Evolutionary conservation across 495 filamentous ascomycete genomes (phyloP), one percentile per base, ranked within the genome.

Genomic region (Lentithecium fluviatile): DNA sequence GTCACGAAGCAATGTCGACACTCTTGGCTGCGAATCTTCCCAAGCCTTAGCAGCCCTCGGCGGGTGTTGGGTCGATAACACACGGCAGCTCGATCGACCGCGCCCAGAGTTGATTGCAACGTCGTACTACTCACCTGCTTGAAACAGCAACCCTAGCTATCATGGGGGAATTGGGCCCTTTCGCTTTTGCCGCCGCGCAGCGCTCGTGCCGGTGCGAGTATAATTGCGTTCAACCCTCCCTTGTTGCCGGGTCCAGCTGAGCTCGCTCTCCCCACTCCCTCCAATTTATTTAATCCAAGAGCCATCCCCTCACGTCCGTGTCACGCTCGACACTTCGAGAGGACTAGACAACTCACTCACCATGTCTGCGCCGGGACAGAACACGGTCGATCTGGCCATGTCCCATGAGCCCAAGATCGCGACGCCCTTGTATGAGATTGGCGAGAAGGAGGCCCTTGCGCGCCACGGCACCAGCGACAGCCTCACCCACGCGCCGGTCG

Each of bases 301-400:
- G 32, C 13, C 25, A 13, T 25, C n/a, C 17, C 32, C 26, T 32
- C 32, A 23, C 4, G 29, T 10, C 29, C 29, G 29, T 29, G 13
- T 29, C 23, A n/a, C 46, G 13, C 46, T 2, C 19, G 24, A 21
- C 46, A 40, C 43, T 21, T n/a, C 57, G 15, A 20, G 36, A 53
- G 23, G 15, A 21, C 24, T 36, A 32, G 11, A 19, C 48, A 34
- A 54, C 36, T n/a, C 32, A 25, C 19, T 40, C 50, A 62, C 19
- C 43, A 63, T 63, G 60, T 17, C 53, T 49, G 36, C 47, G 11
- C 53, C 62, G 19, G 62, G 55, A 12, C 62, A 65, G 42, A 65
- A 65, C 36, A 12, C 19, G 49, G 29, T 45, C 4, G 62, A 65
- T 26, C 12, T 65, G 49, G 62, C 62, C 24, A 51, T 60, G 50